A percentile compares a stretch with the other conserved stretches of the same genome.
These are phyloP conservation scores for Collybiopsis luxurians DNA, from an alignment of 768 basidiomycete genomes.

Conservation along the genomic window DNA sequence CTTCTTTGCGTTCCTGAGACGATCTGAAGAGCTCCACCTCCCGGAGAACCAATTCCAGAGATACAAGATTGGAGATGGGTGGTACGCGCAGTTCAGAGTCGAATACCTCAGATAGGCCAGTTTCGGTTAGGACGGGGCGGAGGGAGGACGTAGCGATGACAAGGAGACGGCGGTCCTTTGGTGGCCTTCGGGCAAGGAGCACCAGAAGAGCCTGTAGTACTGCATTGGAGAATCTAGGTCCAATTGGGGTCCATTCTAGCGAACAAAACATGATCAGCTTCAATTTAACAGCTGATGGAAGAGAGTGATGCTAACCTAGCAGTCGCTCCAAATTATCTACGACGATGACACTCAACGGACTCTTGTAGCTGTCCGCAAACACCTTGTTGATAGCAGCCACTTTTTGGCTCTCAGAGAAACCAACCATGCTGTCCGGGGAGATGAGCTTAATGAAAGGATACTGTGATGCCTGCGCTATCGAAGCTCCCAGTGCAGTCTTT, in stretches of 20 bases:
- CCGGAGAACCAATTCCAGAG: slow-evolving; percentile 73
- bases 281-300: neutral
- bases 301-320: slow-evolving; percentile 55
- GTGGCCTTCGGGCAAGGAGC: slow-evolving; percentile 83
- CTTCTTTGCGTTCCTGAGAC: slow-evolving; percentile 49
- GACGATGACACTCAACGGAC: slow-evolving; percentile 92
- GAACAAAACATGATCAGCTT: neutral
- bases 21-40: slow-evolving; percentile 77
- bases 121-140: slow-evolving; percentile 78
- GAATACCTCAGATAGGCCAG: slow-evolving; percentile 87
- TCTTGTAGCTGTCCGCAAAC: slow-evolving; percentile 96
- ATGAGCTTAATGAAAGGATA: slow-evolving; percentile 99
- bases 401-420: slow-evolving; percentile 90
- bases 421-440: slow-evolving; percentile 96
- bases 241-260: slow-evolving; percentile 94
- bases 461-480: slow-evolving; percentile 89
- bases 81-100: slow-evolving; percentile 85
- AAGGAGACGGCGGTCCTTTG: slow-evolving; percentile 91
- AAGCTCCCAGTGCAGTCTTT: slow-evolving; percentile 92
- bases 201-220: slow-evolving; percentile 91
- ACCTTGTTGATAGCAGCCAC: slow-evolving; percentile 88
- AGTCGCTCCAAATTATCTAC: slow-evolving; percentile 94
- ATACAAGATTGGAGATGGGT: slow-evolving; percentile 66
- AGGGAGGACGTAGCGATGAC: slow-evolving; percentile 92
- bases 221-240: slow-evolving; percentile 93